phyloP scores from a whole-genome alignment of 306 rosid genomes.

The Cucumis cinereus region DNA sequence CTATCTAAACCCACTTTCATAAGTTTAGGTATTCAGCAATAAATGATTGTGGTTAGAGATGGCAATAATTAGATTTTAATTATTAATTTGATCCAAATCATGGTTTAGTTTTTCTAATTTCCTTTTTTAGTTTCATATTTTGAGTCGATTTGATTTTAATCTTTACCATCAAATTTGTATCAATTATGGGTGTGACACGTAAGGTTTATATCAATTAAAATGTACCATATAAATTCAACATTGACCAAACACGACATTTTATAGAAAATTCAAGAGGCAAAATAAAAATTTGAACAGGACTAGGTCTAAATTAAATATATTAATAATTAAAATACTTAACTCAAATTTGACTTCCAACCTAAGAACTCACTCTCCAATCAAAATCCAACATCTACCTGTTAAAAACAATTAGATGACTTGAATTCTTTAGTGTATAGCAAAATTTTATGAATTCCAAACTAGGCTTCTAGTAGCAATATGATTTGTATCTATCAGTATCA shows the following conservation, averaged over 20 bases:
- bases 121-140: neutral
- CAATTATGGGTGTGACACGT: neutral
- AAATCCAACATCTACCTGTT: neutral
- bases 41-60: neutral
- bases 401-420: neutral
- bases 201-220: neutral
- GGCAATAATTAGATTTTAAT: neutral
- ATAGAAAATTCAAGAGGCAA: neutral
- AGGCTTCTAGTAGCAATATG: no score
- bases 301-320: neutral
- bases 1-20: neutral
- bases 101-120: neutral
- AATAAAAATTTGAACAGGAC: neutral
- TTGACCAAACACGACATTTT: neutral
- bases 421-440: neutral
- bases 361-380: neutral
- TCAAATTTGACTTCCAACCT: slow-evolving; percentile 3
- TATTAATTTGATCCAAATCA: neutral
- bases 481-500: no score
- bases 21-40: neutral
- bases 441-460: no score
- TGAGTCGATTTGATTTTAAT: neutral
- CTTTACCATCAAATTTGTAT: neutral
- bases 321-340: neutral
- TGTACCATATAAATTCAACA: neutral